These are phyloP conservation scores for Colletotrichum melonis DNA, from an alignment of 2,329 filamentous ascomycete genomes.

Conservation along the genomic window DNA sequence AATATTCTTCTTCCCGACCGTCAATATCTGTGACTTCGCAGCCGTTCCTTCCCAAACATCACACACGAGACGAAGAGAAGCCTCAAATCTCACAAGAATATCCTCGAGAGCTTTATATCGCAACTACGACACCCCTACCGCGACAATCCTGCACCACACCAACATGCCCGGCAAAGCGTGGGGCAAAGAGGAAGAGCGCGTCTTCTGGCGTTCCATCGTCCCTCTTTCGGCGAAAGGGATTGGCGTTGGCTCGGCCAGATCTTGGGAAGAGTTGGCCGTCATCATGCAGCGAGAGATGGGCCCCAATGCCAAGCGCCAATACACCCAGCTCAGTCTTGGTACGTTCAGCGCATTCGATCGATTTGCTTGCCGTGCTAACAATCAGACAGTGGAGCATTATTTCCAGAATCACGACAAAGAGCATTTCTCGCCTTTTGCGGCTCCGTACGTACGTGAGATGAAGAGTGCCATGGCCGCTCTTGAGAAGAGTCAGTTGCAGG, in stretches of 20 bases:
- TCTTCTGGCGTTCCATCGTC: conserved; percentile 59
- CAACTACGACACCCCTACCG: not conserved
- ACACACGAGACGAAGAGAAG: not conserved
- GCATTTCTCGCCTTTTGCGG: conserved; percentile 50
- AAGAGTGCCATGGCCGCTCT: conserved; percentile 16
- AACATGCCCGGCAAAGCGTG: conserved; percentile 64
- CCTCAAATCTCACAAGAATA: not conserved
- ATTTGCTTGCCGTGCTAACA: not conserved
- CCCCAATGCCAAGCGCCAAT: conserved; percentile 48
- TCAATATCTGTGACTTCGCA: not conserved
- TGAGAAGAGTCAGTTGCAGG: not conserved
- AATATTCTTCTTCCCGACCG: not conserved
- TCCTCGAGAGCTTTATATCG: not conserved
- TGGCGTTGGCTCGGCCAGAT: conserved; percentile 41
- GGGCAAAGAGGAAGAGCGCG: conserved; percentile 58
- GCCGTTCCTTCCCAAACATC: not conserved
- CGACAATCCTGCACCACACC: not conserved
- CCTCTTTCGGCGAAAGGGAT: conserved; percentile 49
- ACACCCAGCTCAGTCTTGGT: conserved; percentile 55
- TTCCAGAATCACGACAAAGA: conserved; percentile 55
- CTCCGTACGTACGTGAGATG: conserved; percentile 46
- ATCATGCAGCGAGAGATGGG: conserved; percentile 53
- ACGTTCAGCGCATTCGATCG: conserved; percentile 38
- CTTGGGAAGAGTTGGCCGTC: conserved; percentile 51
- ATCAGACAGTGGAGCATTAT: conserved; percentile 54